Conservation (phyloP, 345 rosid genomes). For the Psidium friedrichsthalianum region DNA sequence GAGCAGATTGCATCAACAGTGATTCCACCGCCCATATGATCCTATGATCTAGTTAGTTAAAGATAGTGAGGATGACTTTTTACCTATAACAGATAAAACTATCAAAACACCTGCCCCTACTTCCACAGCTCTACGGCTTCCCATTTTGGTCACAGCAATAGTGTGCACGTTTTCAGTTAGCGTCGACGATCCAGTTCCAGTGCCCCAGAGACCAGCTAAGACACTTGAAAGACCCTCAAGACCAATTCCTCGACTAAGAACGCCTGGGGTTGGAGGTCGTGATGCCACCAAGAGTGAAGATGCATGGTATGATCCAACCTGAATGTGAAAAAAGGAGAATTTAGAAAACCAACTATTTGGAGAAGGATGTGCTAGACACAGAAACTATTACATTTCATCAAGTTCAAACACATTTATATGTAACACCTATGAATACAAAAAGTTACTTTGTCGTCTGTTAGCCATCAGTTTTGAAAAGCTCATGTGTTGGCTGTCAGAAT, state of each 20-base stretch:
- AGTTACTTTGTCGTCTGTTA: background rate
- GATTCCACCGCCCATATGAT: background rate
- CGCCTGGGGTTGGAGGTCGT: conserved; percentile 87
- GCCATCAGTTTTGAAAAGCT: background rate
- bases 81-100: conserved; percentile 79
- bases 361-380: background rate
- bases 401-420: background rate
- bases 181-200: conserved; percentile 91
- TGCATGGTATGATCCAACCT: conserved; percentile 98
- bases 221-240: conserved; percentile 86
- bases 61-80: background rate
- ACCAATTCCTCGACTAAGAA: conserved; percentile 89
- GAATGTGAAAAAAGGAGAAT: background rate
- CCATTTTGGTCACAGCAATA: conserved; percentile 95
- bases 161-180: conserved; percentile 97
- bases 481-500: background rate
- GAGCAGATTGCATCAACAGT: background rate
- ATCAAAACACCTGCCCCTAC: conserved; percentile 71
- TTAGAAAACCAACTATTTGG: background rate
- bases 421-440: background rate
- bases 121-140: conserved; percentile 92
- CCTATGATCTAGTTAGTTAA: background rate
- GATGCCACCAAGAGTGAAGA: conserved; percentile 83
- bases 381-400: background rate
- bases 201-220: conserved; percentile 98